Evolutionary conservation across 1,139 yeast species (phyloP).

Genomic region (Candida glucosophila): DNA sequence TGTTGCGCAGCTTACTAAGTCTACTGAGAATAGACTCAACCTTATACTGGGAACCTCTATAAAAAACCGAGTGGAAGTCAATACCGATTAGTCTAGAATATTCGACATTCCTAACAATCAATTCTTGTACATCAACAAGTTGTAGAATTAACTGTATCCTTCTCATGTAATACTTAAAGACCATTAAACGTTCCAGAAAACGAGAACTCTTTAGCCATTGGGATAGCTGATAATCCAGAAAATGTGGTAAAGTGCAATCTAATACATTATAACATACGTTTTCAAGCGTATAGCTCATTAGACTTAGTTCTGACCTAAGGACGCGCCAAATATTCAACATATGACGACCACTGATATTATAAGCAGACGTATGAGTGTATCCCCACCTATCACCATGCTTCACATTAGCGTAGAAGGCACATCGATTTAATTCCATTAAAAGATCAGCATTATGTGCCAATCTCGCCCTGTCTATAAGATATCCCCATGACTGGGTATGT

Average conservation of each 20-base stretch:
- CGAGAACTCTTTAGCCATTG: slow-evolving; percentile 33
- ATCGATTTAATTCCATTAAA: slow-evolving; percentile 36
- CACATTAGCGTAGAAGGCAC: slow-evolving; percentile 36
- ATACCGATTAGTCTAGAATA: slow-evolving; percentile 83
- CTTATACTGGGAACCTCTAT: slow-evolving; percentile 88
- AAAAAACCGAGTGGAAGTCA: slow-evolving; percentile 79
- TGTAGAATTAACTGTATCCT: slow-evolving; percentile 40
- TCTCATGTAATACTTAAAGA: slow-evolving; percentile 43
- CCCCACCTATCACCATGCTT: slow-evolving; percentile 76
- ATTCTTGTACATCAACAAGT: slow-evolving; percentile 54
- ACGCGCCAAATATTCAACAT: slow-evolving; percentile 79
- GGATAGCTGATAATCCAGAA: slow-evolving; percentile 41
- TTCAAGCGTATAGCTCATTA: slow-evolving; percentile 69
- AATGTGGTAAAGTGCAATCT: slow-evolving; percentile 61
- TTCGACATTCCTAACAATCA: slow-evolving; percentile 67
- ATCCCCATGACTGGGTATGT: slow-evolving; percentile 84
- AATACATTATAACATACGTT: slow-evolving; percentile 62
- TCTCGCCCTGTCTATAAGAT: slow-evolving; percentile 58
- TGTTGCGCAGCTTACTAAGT: slow-evolving; percentile 68
- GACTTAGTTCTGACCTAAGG: slow-evolving; percentile 50
- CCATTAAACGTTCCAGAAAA: slow-evolving; percentile 21
- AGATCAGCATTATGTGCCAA: slow-evolving; percentile 42
- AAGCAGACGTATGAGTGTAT: slow-evolving; percentile 63
- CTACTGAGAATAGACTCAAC: slow-evolving; percentile 79
- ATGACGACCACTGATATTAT: slow-evolving; percentile 71